These are phyloP conservation scores for Cryphonectria japonica DNA, from an alignment of 2,329 filamentous ascomycete species.

Conservation along the genomic window DNA sequence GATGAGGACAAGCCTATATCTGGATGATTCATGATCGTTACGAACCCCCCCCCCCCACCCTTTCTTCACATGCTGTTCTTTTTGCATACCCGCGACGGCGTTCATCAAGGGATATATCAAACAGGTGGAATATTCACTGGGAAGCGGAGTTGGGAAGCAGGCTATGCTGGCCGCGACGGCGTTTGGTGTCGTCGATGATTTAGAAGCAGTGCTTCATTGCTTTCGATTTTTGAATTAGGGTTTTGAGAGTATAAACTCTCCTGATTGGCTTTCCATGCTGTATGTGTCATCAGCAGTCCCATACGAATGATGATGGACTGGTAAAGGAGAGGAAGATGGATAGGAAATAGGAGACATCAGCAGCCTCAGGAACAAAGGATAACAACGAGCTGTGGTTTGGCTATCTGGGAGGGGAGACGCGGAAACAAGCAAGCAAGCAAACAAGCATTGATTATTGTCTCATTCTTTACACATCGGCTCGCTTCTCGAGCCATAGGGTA, in stretches of 20 bases:
- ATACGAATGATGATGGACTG: conserved; percentile 3
- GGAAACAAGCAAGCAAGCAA: background rate
- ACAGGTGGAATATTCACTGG: background rate
- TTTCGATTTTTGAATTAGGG: background rate
- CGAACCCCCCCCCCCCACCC: conserved; percentile 7
- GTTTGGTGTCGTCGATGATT: conserved; percentile 1
- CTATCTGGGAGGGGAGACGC: background rate
- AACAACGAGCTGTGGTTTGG: conserved; percentile 5
- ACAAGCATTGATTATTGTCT: conserved; percentile 28
- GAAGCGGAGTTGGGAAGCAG: conserved; percentile 5
- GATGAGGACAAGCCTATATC: conserved; percentile 16
- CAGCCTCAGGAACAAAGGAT: background rate
- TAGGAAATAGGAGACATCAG: background rate
- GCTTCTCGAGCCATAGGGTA: background rate
- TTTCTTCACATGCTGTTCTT: conserved; percentile 21
- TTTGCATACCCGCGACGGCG: conserved; percentile 28
- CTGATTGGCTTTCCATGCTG: background rate
- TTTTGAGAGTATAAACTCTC: conserved; percentile 13
- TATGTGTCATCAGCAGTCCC: conserved; percentile 7
- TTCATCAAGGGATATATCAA: conserved; percentile 12
- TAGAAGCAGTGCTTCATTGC: conserved; percentile 5
- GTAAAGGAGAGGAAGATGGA: conserved; percentile 8
- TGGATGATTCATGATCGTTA: conserved; percentile 31
- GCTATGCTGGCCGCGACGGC: background rate
- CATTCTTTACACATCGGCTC: conserved; percentile 21